Base-by-base conservation (phyloP, 2,329 filamentous ascomycete genomes). In the Ilyonectria sp. region DNA sequence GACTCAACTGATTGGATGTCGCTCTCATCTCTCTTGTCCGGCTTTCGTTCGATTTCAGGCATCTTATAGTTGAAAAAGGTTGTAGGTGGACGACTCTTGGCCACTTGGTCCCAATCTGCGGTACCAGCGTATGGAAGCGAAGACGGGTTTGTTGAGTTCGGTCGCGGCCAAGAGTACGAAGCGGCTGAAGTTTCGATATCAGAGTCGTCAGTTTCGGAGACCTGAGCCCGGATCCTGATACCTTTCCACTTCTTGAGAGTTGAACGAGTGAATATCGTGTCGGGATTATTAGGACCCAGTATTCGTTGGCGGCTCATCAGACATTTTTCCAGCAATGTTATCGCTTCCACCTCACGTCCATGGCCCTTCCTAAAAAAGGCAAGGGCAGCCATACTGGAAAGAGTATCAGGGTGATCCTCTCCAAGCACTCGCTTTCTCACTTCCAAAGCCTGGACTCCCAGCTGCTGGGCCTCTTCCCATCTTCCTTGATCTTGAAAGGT, bases 21-120 rank as follows among this genome's bases (percentile, higher is more conserved):
- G 17, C 11, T 33, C 31, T 46, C 43, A 21, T 46, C 43, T 15
- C 17, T 46, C 15, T 46, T 46, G 43, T 21, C 10, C 2, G 19
- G 19, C 19, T 46, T 46, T 7, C 19, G 10, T 46, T 46, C 43
- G 9, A 21, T 46, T 46, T 19, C 43, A 9, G 43, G 19, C 19
- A n/a, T 46, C 19, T 46, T 46, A 17, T 46, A 46, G 43, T 46
- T 46, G 43, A 46, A 46, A 17, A 46, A 46, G 43, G 43, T 46
- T 17, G 19, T 46, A 21, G 43, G 17, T 21, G 43, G 19, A 21
- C 43, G 10, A 15, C 43, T 21, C 43, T 46, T 21, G 5, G 10
- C 19, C 43, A 46, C 43, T 17, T 46, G 43, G 43, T 46, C 43
- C 19, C 19, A 15, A 21, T n/a, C 19, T 15, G 15, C 15, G 19